phyloP scores from a whole-genome alignment of 2,329 filamentous ascomycete species.

The Aspergillus chevalieri region DNA sequence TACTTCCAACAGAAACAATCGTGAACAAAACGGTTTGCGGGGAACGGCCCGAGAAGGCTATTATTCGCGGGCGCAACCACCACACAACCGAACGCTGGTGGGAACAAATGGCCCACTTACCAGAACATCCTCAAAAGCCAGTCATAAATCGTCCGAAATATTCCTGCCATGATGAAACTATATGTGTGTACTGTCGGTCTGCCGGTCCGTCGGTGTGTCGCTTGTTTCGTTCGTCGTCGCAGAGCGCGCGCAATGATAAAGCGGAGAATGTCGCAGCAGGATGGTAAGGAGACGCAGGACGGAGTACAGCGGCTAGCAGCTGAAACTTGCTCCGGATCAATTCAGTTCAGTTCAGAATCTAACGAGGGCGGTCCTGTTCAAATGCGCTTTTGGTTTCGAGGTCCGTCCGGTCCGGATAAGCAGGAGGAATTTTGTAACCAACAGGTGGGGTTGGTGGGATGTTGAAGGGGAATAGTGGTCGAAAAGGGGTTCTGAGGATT shows the following conservation, averaged over 20 bases:
- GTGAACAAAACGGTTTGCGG: constrained; percentile 17
- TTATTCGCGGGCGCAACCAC: constrained; percentile 17
- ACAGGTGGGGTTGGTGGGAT: constrained; percentile 15
- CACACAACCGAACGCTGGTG: constrained; percentile 10
- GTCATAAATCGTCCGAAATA: constrained; percentile 95
- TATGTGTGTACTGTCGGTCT: neutral
- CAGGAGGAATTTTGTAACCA: constrained; percentile 11
- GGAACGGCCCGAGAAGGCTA: constrained; percentile 27
- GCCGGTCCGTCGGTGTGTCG: neutral
- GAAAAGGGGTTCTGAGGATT: neutral
- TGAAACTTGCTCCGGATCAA: neutral
- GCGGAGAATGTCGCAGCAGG: neutral
- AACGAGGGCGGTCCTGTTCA: neutral
- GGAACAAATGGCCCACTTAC: constrained; percentile 50
- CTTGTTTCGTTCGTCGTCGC: neutral
- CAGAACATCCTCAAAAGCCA: constrained; percentile 97
- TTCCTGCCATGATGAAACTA: constrained; percentile 65
- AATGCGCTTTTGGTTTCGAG: neutral
- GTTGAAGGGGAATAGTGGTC: constrained; percentile 1
- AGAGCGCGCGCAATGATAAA: neutral
- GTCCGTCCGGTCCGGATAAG: neutral
- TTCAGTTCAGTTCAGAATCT: neutral
- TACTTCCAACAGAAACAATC: neutral
- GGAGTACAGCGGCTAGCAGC: neutral
- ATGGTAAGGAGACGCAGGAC: neutral